Evolutionary conservation across 129 eudicot species (phyloP).

Genomic region (Heracleum sosnowskyi): DNA sequence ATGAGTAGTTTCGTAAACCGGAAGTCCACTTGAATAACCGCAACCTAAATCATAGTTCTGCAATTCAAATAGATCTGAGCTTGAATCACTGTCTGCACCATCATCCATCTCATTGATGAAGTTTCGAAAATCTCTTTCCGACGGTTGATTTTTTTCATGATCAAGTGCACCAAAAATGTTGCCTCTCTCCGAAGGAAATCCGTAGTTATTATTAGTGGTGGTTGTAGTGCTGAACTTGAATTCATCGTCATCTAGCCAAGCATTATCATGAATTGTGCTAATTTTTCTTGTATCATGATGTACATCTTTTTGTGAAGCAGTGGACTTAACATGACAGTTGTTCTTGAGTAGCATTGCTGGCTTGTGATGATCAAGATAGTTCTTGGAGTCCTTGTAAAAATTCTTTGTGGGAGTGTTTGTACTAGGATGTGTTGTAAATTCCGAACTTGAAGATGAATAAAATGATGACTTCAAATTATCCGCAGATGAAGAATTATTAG

Average conservation of each 20-base stretch:
- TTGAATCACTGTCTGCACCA: slow-evolving; percentile 90
- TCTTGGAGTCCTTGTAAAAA: slow-evolving; percentile 24
- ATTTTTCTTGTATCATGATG: not conserved
- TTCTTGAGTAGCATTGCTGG: slow-evolving; percentile 9
- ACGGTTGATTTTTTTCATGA: slow-evolving; percentile 15
- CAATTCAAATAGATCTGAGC: slow-evolving; percentile 91
- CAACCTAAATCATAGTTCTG: slow-evolving; percentile 62
- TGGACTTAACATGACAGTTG: slow-evolving; percentile 3
- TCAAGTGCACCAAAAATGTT: slow-evolving; percentile 19
- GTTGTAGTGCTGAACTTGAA: slow-evolving; percentile 17
- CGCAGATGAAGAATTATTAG: not conserved
- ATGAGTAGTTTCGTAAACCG: slow-evolving; percentile 83
- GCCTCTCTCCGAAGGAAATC: slow-evolving; percentile 21
- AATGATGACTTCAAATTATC: slow-evolving; percentile 40
- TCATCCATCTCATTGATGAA: slow-evolving; percentile 42
- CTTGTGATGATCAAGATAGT: slow-evolving; percentile 30
- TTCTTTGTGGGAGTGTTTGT: slow-evolving; percentile 47
- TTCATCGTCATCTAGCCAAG: slow-evolving; percentile 30
- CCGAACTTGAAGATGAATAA: slow-evolving; percentile 44
- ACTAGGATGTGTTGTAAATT: slow-evolving; percentile 60
- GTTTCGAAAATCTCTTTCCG: slow-evolving; percentile 25
- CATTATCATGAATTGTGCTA: not conserved
- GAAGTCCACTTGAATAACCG: slow-evolving; percentile 56
- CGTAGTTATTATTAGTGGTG: not conserved
- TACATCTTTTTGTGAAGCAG: slow-evolving; percentile 7